phyloP scores from a whole-genome alignment of 805 yeast genomes.

The Phaffomyces opuntiae region DNA sequence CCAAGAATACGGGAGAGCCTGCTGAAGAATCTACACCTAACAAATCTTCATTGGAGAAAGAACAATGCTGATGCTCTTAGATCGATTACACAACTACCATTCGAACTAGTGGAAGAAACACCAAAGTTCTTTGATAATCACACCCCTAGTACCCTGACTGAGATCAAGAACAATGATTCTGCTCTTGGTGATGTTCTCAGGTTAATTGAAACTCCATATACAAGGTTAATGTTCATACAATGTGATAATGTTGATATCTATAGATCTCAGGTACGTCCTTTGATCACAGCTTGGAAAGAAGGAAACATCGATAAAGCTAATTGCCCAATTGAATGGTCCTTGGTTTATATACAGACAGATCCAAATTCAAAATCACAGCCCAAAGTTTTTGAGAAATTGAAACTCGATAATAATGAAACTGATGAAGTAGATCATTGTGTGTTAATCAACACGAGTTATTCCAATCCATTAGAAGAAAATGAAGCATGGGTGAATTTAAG shows the following conservation, averaged over 20 bases:
- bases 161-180: neutral
- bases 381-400: conserved; percentile 47
- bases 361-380: conserved; percentile 35
- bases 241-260: conserved; percentile 68
- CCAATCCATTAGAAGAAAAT: conserved; percentile 27
- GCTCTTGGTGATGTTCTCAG: conserved; percentile 7
- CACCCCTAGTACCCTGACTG: neutral
- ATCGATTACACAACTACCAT: conserved; percentile 53
- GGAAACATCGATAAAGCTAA: conserved; percentile 29
- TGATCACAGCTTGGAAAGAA: conserved; percentile 74
- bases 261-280: conserved; percentile 71
- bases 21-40: conserved; percentile 42
- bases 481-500: conserved; percentile 47
- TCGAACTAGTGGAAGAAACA: conserved; percentile 51
- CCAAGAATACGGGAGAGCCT: conserved; percentile 38
- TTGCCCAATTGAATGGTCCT: conserved; percentile 53
- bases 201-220: conserved; percentile 35
- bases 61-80: conserved; percentile 45
- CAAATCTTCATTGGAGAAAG: conserved; percentile 65
- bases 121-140: conserved; percentile 29
- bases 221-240: conserved; percentile 62
- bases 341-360: conserved; percentile 43
- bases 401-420: conserved; percentile 37
- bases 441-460: conserved; percentile 25
- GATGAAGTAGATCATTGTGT: conserved; percentile 29